These are phyloP conservation scores for Boletus insuetus DNA, from an alignment of 768 basidiomycete genomes.

Conservation along the genomic window DNA sequence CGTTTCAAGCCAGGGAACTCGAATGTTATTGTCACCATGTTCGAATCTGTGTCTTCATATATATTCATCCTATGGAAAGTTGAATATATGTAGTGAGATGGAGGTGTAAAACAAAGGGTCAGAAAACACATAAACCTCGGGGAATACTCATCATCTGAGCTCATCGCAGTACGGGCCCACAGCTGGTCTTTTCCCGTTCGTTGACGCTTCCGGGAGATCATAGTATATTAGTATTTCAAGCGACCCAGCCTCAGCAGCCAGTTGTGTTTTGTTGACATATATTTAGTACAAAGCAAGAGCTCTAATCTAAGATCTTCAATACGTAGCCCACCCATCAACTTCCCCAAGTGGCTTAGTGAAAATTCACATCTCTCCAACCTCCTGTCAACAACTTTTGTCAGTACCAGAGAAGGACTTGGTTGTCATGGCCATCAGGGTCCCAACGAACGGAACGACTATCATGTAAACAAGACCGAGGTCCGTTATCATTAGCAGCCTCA, in stretches of 20 bases:
- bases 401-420: slow-evolving; percentile 81
- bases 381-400: slow-evolving; percentile 92
- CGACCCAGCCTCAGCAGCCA: no score
- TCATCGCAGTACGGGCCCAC: no score
- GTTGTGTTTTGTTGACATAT: no score
- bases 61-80: background rate
- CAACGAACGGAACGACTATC: slow-evolving; percentile 92
- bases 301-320: no score
- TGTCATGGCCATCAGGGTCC: slow-evolving; percentile 98
- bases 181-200: no score
- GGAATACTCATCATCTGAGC: no score
- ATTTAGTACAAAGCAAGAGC: no score
- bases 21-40: background rate
- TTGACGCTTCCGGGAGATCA: no score
- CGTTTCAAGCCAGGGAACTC: background rate
- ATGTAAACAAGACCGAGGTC: slow-evolving; percentile 93
- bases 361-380: slow-evolving; percentile 78
- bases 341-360: slow-evolving; percentile 82
- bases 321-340: slow-evolving; percentile 90
- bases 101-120: background rate
- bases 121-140: background rate
- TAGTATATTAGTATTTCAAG: no score
- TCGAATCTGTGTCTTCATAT: background rate
- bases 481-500: slow-evolving; percentile 2
- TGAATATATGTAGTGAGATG: background rate